Evolutionary conservation across 2,329 filamentous ascomycete genomes (phyloP).

Genomic region (Metarhizium guizhouense): DNA sequence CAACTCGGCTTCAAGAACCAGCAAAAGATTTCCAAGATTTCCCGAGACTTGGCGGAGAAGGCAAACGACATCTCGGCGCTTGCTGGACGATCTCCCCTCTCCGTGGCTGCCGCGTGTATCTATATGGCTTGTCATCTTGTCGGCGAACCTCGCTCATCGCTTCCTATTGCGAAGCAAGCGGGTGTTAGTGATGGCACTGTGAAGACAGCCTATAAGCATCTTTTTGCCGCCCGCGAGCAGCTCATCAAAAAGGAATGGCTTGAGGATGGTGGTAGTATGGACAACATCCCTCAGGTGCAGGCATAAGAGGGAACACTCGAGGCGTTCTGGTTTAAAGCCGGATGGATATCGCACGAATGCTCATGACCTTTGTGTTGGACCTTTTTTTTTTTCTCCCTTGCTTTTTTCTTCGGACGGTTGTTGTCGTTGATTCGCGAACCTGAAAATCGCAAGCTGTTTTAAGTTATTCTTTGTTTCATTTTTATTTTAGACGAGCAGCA

Average conservation of each 20-base stretch:
- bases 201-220: slow-evolving; percentile 85
- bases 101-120: slow-evolving; percentile 89
- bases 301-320: slow-evolving; percentile 12
- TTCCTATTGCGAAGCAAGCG: slow-evolving; percentile 75
- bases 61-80: slow-evolving; percentile 72
- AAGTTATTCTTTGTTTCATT: neutral
- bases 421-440: neutral
- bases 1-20: slow-evolving; percentile 65
- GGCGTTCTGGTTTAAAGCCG: neutral
- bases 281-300: slow-evolving; percentile 52
- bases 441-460: neutral
- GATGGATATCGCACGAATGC: neutral
- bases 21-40: slow-evolving; percentile 70
- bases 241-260: slow-evolving; percentile 72
- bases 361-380: neutral
- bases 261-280: slow-evolving; percentile 60
- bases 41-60: slow-evolving; percentile 67
- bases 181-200: slow-evolving; percentile 96
- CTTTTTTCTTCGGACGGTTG: neutral
- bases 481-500: neutral
- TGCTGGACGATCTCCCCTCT: slow-evolving; percentile 87
- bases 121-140: slow-evolving; percentile 91
- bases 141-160: slow-evolving; percentile 68
- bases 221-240: slow-evolving; percentile 65
- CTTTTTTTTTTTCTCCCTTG: neutral